Base-by-base conservation (phyloP, 2,329 filamentous ascomycete species). In the Acrocalymma vagum region DNA sequence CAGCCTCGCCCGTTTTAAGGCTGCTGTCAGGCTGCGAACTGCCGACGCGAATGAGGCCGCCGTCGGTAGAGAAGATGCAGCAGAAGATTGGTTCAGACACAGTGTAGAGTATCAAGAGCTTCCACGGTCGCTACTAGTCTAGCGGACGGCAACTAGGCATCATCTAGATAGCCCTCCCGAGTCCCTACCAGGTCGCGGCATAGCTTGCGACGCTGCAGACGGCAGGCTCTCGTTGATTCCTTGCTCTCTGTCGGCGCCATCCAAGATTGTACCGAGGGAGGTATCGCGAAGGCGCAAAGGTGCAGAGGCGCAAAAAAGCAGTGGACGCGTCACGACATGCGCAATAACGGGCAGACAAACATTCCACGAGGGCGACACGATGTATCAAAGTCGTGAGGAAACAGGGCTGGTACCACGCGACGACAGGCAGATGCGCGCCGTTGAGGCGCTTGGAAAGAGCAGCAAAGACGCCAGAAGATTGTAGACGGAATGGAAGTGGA, bases 391-490 rank as follows among this genome's bases (percentile, higher is more conserved):
- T 36, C 25, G 62, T 62, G 39, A 42, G 55, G 36, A 47, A 55
- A 45, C 27, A 20, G 29, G 42, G 28, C 45, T 48, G 38, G 58
- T 47, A 52, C 47, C 29, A 59, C 45, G 45, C 58, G 55, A 66
- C 55, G 58, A 69, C 51, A 67, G 65, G 66, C 55, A 46, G 53
- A 37, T 38, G 53, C 47, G 58, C 33, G 53, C 51, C 55, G 42
- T 39, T 35, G 48, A 45, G 56, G 62, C 62, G 65, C 62, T 58
- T 62, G 44, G 55, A 50, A 42, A 55, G 43, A 45, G 31, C 30
- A 41, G 46, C 33, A 48, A 33, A 20, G 15, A 38, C n/a, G n/a
- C n/a, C n/a, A n/a, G n/a, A n/a, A n/a, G n/a, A n/a, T n/a, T n/a
- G n/a, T n/a, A 41, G 53, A 53, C 43, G 49, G 51, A 43, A 45